Conservation (phyloP, 768 basidiomycete species). For the Gloeostereum incarnatum region DNA sequence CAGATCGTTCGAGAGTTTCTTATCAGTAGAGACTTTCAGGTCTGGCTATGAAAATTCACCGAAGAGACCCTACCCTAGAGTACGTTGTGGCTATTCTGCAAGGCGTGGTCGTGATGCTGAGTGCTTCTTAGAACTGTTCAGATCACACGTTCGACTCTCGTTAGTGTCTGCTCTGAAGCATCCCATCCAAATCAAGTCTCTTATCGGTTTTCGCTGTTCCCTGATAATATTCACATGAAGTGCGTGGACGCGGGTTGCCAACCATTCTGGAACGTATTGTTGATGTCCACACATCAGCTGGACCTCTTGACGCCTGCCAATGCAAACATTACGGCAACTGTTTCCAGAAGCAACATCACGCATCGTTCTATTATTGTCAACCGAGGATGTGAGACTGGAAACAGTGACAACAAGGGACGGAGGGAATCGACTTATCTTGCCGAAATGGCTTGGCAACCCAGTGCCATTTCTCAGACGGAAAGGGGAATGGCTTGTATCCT, state of each 20-base stretch:
- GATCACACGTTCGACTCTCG: conserved; percentile 14
- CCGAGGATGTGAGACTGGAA: neutral
- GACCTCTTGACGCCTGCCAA: conserved; percentile 14
- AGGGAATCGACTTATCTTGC: conserved; percentile 13
- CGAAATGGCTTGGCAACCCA: conserved; percentile 15
- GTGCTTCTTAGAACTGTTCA: conserved; percentile 10
- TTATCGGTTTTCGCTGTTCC: conserved; percentile 13
- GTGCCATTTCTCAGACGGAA: conserved; percentile 11
- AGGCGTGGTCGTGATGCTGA: neutral
- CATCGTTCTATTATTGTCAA: neutral
- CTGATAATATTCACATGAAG: neutral
- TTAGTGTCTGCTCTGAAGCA: conserved; percentile 15
- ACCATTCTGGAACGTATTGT: conserved; percentile 1
- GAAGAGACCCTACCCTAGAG: conserved; percentile 14
- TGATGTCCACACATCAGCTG: conserved; percentile 16
- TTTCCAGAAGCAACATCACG: conserved; percentile 5
- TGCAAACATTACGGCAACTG: conserved; percentile 12
- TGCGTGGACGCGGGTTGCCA: neutral
- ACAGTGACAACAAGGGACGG: conserved; percentile 1
- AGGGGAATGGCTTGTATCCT: conserved; percentile 21
- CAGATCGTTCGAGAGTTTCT: conserved; percentile 12
- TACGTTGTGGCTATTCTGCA: conserved; percentile 7
- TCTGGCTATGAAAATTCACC: conserved; percentile 13
- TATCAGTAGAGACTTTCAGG: conserved; percentile 4
- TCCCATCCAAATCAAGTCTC: conserved; percentile 10